These are phyloP conservation scores for Rhypophila decipiens DNA, from an alignment of 495 filamentous ascomycete genomes.

Conservation along the genomic window DNA sequence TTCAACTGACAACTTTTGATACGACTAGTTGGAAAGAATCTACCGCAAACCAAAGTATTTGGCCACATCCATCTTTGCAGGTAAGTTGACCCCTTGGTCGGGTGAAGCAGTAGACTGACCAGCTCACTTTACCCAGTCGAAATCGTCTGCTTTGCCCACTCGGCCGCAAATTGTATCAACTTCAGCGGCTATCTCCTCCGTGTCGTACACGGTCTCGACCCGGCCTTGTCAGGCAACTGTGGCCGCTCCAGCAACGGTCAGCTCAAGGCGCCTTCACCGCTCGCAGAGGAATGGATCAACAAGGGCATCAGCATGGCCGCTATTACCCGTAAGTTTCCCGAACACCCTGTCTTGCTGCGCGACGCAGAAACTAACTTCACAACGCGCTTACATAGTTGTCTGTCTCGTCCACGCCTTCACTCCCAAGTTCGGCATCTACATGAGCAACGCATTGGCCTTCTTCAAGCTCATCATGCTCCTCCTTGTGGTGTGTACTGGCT, in stretches of 20 bases:
- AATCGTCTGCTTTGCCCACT: constrained; percentile 32
- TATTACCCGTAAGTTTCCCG: no score
- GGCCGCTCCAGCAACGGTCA: no score
- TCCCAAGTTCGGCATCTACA: constrained; percentile 54
- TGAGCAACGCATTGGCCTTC: constrained; percentile 54
- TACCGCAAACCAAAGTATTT: constrained; percentile 28
- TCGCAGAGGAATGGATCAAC: no score
- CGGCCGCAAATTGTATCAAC: constrained; percentile 24
- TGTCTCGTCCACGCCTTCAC: constrained; percentile 52
- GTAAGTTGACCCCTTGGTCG: background rate
- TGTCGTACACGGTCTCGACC: no score
- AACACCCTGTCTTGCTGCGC: no score
- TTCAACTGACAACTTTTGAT: no score
- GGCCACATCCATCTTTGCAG: constrained; percentile 28
- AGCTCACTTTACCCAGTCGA: constrained; percentile 20
- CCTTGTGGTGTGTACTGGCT: constrained; percentile 55
- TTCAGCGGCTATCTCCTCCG: constrained; percentile 28
- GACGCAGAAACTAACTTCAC: no score
- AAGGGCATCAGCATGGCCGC: constrained; percentile 25
- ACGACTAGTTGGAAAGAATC: constrained; percentile 25
- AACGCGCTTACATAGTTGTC: no score
- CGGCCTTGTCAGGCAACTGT: constrained; percentile 7
- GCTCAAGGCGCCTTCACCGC: no score
- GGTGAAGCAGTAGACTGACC: background rate
- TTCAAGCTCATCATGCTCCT: constrained; percentile 58